phyloP scores from a whole-genome alignment of 2,329 filamentous ascomycete species.

The Zasmidium angulare region DNA sequence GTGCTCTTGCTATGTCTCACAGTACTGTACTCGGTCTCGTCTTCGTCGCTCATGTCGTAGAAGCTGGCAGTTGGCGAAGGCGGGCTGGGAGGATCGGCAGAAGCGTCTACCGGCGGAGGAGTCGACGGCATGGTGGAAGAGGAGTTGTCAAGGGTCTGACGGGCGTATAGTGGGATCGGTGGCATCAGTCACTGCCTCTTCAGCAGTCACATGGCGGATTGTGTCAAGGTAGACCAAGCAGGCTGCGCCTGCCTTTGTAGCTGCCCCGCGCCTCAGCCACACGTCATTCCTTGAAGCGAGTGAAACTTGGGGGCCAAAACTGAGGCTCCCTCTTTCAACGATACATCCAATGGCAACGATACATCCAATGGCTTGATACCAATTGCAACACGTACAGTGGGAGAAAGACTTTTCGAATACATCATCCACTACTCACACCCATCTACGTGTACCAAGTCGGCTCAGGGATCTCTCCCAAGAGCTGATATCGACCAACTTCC shows the following conservation, averaged over 20 bases:
- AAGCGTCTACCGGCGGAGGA: constrained; percentile 10
- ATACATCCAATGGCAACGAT: neutral
- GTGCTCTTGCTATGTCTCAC: constrained; percentile 68
- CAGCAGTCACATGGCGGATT: constrained; percentile 3
- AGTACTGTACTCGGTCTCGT: constrained; percentile 92
- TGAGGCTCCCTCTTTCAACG: constrained; percentile 6
- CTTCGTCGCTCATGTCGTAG: constrained; percentile 95
- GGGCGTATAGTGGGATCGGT: constrained; percentile 4
- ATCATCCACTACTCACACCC: neutral
- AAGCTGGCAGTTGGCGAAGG: constrained; percentile 82
- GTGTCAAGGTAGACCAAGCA: neutral
- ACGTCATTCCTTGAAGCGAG: neutral
- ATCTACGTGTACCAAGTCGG: constrained; percentile 61
- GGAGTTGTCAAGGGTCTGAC: neutral
- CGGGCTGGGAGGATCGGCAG: constrained; percentile 33
- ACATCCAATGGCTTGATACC: neutral
- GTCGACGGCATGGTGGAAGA: constrained; percentile 17
- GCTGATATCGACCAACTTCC: constrained; percentile 58
- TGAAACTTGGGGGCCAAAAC: constrained; percentile 3
- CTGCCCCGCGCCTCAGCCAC: neutral
- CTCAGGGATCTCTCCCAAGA: constrained; percentile 58
- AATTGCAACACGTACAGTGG: neutral
- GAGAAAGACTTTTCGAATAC: neutral
- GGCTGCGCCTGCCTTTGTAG: constrained; percentile 2
- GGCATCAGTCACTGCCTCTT: neutral